Conservation (phyloP, 179 eudicot genomes). For the Silene vulgaris region DNA sequence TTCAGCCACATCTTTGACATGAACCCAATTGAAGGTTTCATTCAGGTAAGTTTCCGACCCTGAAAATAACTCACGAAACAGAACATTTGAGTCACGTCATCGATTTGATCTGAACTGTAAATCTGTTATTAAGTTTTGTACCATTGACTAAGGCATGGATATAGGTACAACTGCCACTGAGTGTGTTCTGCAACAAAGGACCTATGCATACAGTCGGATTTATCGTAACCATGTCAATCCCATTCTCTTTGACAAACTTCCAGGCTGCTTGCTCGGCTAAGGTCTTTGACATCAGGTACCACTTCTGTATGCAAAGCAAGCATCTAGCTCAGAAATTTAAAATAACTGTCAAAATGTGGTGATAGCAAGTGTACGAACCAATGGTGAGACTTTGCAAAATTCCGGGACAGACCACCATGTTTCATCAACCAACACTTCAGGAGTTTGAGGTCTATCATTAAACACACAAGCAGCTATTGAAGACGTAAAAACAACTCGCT, state of each 20-base stretch:
- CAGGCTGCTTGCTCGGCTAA: constrained; percentile 63
- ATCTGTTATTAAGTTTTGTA: constrained; percentile 18
- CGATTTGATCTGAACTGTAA: too few relatives aligned
- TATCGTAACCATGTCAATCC: constrained; percentile 48
- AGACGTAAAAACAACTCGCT: constrained; percentile 29
- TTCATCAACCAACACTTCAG: constrained; percentile 34
- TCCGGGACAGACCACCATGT: constrained; percentile 34
- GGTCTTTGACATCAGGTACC: constrained; percentile 56
- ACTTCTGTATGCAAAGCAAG: constrained; percentile 26
- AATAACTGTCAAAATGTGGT: background rate
- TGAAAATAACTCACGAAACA: constrained; percentile 19
- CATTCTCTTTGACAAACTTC: constrained; percentile 50
- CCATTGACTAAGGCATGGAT: constrained; percentile 35
- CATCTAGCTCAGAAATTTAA: background rate
- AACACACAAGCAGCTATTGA: constrained; percentile 26
- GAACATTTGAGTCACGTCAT: too few relatives aligned
- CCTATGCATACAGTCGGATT: constrained; percentile 53
- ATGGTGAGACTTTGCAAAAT: constrained; percentile 12
- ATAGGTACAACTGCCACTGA: constrained; percentile 34
- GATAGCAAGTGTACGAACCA: constrained; percentile 18
- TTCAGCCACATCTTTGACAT: constrained; percentile 41
- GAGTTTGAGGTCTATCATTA: constrained; percentile 23
- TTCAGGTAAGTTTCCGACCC: constrained; percentile 32
- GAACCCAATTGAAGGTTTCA: constrained; percentile 34
- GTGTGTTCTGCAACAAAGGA: constrained; percentile 48